A percentile compares a stretch with the other conserved stretches of the same genome.
Conservation (phyloP, 768 basidiomycete species). For the Multifurca ochricompacta region DNA sequence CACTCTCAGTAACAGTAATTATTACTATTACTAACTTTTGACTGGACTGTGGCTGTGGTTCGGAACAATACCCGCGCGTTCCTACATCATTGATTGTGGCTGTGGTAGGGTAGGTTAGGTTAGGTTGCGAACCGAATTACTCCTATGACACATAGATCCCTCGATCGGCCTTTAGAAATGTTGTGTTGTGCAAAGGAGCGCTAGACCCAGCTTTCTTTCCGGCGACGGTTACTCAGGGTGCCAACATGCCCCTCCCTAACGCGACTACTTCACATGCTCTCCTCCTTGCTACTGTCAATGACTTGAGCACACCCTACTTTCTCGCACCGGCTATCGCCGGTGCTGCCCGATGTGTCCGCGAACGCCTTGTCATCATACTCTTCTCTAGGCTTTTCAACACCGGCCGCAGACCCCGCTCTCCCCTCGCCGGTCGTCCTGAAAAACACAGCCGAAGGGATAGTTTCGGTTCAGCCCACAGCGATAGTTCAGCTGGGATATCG, state of each 20-base stretch:
- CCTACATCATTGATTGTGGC: too few species aligned
- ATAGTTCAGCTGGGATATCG: constrained; percentile 23
- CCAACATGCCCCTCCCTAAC: constrained; percentile 18
- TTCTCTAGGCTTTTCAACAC: constrained; percentile 53
- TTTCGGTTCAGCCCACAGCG: constrained; percentile 7
- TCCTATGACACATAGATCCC: constrained; percentile 12
- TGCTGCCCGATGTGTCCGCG: constrained; percentile 40
- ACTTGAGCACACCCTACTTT: constrained; percentile 45
- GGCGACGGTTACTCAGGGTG: constrained; percentile 7
- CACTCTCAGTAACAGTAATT: too few species aligned
- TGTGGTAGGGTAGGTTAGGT: too few species aligned
- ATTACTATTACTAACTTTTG: too few species aligned
- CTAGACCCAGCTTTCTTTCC: not conserved
- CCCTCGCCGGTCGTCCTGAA: not conserved
- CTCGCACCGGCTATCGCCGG: constrained; percentile 46
- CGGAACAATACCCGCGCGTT: too few species aligned
- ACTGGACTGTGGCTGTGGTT: not conserved
- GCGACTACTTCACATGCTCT: constrained; percentile 26
- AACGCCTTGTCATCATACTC: constrained; percentile 54
- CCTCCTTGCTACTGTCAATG: constrained; percentile 48
- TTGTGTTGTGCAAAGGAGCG: not conserved
- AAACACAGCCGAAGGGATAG: constrained; percentile 9
- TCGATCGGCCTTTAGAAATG: constrained; percentile 1
- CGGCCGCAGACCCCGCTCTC: constrained; percentile 13
- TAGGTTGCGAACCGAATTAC: constrained; percentile 6